Base-by-base conservation (phyloP, 1,284 basidiomycete genomes). In the Sporisorium iseilematis-ciliati region DNA sequence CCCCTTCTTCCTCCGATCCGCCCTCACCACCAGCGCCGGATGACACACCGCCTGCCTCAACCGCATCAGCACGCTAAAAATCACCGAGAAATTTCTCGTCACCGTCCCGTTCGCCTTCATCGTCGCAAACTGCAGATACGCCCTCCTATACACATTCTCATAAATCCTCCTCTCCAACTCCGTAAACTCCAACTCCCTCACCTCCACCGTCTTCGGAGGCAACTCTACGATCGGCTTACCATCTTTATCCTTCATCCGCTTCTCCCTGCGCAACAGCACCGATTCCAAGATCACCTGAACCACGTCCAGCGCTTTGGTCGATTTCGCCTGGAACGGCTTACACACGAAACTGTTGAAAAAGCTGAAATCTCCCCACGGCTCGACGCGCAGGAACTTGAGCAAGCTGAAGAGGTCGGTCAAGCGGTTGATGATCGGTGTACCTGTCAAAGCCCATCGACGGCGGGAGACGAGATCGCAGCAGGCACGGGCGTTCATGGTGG, bases 381-480 rank as follows among this genome's bases (percentile, higher is more conserved):
- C 91, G 79, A 95, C 93, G 55, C 91, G 89, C 16, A 98, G 88
- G 87, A 96, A 98, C 21, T 78, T 79, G 50, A 84, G 74, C 49
- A 84, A 63, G 31, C 71, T 76, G 63, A 92, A 95, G 7, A 99
- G 87, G 82, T 98, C 95, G 71, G 97, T 96, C 5, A 98, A 88
- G 53, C 84, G 84, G 45, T 99, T 99, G 65, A 98, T 94, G 71
- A 99, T 98, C 0, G 96, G 96, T 11, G 96, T 98, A 33, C 94
- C 92, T 5, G 94, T 97, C 14, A 97, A 89, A 5, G 93, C 93
- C 96, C 96, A 99, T 72, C 93, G 89, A 40, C 93, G 88, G 65
- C 91, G 88, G 3, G 92, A 92, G 51, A 89, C 89, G 7, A 99
- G 88, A 8, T 92, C 92, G 83, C 92, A 97, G 52, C 92, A 93